Base-by-base conservation (phyloP, 2,329 filamentous ascomycete species). In the Sarocladium kiliense region DNA sequence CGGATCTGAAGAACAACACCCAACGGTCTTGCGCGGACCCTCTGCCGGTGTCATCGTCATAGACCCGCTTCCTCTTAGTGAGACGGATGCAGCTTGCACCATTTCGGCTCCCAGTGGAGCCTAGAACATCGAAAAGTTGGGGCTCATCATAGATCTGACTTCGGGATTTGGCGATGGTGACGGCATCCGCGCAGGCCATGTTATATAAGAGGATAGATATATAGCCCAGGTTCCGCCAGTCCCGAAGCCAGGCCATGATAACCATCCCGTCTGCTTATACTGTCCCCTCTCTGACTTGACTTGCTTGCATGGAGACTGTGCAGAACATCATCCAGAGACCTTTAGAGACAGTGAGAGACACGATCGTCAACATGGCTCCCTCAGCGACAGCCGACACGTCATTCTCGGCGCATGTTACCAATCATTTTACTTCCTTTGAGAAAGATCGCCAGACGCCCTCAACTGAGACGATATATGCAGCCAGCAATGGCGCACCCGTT, bases 401-500 rank as follows among this genome's bases (percentile, higher is more conserved):
- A 16, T 74, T 73, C 59, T 54, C 65, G 37, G 66, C 68, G 53
- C 72, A 69, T 55, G 68, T 62, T 60, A 67, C 66, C 49, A 66
- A 62, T 54, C 72, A 68, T 58, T 69, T 70, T 64, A 64, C 64
- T 7, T 66, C 67, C 1, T 75, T 70, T 55, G 69, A 75, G 54
- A 62, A 71, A 53, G 75, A 77, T 58, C 68, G 74, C 25, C 61
- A 68, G 36, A 62, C 64, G 9, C 58, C 67, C 0, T 75, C 74
- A 5, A 68, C 69, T 39, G 68, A 77, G 19, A 63, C 66, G 14
- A 57, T 79, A 14, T 86, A 86, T 66, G 73, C 77, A 27, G 79
- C 80, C 42, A 77, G 74, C 67, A 84, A 82, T 65, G 79, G 79
- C 55, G 74, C 73, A 1, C 80, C 81, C 1, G 74, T 81, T 60